Evolutionary conservation across 2,329 filamentous ascomycete genomes (phyloP).

Genomic region (Neopestalotiopsis rosae): DNA sequence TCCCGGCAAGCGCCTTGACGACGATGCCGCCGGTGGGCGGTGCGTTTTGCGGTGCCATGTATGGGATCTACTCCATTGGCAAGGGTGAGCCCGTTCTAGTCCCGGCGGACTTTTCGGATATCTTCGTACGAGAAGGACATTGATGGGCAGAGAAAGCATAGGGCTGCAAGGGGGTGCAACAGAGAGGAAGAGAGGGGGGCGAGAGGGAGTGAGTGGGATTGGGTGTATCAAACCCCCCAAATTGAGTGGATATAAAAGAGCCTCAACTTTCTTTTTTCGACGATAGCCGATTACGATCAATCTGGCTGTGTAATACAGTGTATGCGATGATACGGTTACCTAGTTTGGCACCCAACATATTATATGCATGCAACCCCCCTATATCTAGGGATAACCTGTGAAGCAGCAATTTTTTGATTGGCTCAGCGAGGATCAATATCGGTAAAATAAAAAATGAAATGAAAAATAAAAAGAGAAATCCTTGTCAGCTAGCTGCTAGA

Average conservation of each 20-base stretch:
- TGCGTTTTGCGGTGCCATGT: conserved; percentile 38
- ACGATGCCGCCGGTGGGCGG: conserved; percentile 35
- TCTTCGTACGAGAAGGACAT: conserved; percentile 19
- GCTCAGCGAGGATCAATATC: not conserved
- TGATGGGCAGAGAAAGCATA: not conserved
- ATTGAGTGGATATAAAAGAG: not conserved
- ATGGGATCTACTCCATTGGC: conserved; percentile 36
- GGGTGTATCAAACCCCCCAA: not conserved
- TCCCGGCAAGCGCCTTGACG: conserved; percentile 29
- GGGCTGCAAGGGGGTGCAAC: not conserved
- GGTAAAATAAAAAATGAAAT: not conserved
- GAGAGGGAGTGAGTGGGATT: not conserved
- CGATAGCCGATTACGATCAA: not conserved
- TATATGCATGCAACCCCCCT: not conserved
- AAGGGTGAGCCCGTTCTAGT: conserved; percentile 36
- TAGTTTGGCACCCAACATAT: not conserved
- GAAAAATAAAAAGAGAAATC: too few relatives aligned
- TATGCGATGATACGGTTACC: not conserved
- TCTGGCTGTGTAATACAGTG: too few relatives aligned
- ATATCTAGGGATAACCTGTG: not conserved
- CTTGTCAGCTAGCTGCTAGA: too few relatives aligned
- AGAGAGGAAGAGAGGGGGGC: not conserved
- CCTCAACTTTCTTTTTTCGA: not conserved
- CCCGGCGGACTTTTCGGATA: conserved; percentile 35
- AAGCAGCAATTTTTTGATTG: not conserved